A percentile compares a stretch with the other conserved stretches of the same genome.
These are phyloP conservation scores for Tolypocladium tundrense DNA, from an alignment of 2,329 filamentous ascomycete species.

Conservation along the genomic window DNA sequence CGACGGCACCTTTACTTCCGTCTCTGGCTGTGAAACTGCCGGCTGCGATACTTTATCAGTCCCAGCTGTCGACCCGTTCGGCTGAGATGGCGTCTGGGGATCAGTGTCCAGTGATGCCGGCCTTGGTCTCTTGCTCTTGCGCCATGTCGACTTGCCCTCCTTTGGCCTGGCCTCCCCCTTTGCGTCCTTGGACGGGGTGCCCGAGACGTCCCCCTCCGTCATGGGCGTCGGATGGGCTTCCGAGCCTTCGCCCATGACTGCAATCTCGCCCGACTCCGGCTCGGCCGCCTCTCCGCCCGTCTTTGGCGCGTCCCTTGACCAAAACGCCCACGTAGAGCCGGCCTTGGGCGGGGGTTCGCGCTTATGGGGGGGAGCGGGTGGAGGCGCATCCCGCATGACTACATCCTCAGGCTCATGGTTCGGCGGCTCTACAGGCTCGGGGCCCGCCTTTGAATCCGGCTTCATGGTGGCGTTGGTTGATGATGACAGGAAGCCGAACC, in stretches of 20 bases:
- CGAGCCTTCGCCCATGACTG: constrained; percentile 46
- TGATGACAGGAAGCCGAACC: constrained; percentile 30
- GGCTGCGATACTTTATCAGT: constrained; percentile 2
- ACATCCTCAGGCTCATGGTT: constrained; percentile 22
- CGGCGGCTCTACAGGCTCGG: background rate
- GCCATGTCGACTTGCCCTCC: constrained; percentile 24
- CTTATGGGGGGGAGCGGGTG: constrained; percentile 18
- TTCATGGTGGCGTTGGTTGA: constrained; percentile 6
- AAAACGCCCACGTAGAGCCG: constrained; percentile 71
- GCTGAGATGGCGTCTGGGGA: constrained; percentile 18
- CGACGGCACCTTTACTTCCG: constrained; percentile 9
- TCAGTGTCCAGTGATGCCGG: constrained; percentile 39
- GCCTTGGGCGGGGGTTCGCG: constrained; percentile 31
- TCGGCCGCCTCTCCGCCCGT: constrained; percentile 17
- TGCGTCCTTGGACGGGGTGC: constrained; percentile 21
- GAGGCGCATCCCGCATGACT: constrained; percentile 30
- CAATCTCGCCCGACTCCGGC: constrained; percentile 40
- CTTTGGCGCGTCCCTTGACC: constrained; percentile 51
- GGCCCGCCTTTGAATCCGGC: background rate
- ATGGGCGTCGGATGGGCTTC: constrained; percentile 43
- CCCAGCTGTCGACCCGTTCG: constrained; percentile 2
- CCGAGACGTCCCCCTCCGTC: constrained; percentile 31
- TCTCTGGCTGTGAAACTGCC: background rate
- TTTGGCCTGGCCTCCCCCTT: constrained; percentile 18
- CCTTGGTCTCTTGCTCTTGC: constrained; percentile 33